Evolutionary conservation across 768 basidiomycete species (phyloP), one percentile per base, ranked within the genome.

Genomic region (Hygrophorus russula): DNA sequence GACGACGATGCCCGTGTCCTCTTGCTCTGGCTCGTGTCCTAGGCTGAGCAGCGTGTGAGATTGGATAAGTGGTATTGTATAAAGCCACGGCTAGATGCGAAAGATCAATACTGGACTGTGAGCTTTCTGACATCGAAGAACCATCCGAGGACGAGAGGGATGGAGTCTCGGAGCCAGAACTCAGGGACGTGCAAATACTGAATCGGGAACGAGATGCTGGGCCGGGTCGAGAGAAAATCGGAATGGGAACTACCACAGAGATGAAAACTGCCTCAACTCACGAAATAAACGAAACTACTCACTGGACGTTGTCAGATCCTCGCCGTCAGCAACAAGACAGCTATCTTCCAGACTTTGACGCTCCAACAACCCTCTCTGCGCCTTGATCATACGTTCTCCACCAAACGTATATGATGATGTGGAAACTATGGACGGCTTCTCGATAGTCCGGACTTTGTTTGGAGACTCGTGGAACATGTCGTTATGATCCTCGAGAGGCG

Each of bases 71-170:
- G 0, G 69, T 56, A 37, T 77, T 78, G 4, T 76, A 58, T 13
- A 89, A 68, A 13, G 76, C 58, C 3, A 63, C 49, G 48, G 76
- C 76, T 42, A 89, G 57, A 1, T 77, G 75, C 0, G 71, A 68
- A 2, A 87, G 56, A 56, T 89, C 85, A 44, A 87, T 78, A 60
- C 84, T 86, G 0, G 82, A 85, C 56, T 82, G 75, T 0, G 85
- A 88, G 27, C 79, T 80, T 4, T 76, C 81, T 0, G 79, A 82
- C 37, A 77, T 60, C 0, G 77, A 83, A 1, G 80, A 80, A 2
- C 75, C 76, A 46, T 85, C 83, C 0, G 77, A 83, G 4, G 69
- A 56, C 1, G 80, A 81, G 3, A 86, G 67, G 0, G 84, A 80
- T 4, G 82, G 82, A 0, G 84, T 85, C 9, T 83, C 81, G 10